A percentile compares a stretch with the other conserved stretches of the same genome.
phyloP scores from a whole-genome alignment of 2,329 filamentous ascomycete species.

The Diaporthe ilicicola region DNA sequence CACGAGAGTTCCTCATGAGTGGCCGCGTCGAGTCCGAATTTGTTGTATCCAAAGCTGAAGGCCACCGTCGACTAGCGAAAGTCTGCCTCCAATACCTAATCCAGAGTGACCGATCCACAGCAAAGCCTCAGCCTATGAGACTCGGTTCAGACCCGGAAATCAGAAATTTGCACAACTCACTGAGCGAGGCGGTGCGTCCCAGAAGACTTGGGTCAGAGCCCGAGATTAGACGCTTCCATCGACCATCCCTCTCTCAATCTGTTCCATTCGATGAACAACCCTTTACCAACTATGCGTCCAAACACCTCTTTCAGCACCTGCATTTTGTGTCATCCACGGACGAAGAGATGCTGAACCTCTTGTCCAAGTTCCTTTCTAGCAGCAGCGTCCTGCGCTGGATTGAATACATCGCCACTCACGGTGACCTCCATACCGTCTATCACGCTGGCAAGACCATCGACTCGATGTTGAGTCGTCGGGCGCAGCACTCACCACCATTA shows the following conservation, averaged over 20 bases:
- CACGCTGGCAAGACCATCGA: conserved; percentile 38
- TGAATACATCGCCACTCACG: conserved; percentile 33
- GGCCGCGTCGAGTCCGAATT: conserved; percentile 38
- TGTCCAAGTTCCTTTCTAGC: conserved; percentile 36
- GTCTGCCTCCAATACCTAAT: conserved; percentile 39
- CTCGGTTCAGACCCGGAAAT: background rate
- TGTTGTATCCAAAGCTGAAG: conserved; percentile 34
- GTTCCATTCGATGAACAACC: background rate
- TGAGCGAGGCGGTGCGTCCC: background rate
- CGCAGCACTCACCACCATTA: conserved; percentile 27
- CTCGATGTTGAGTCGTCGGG: conserved; percentile 27
- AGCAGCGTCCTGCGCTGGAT: conserved; percentile 37
- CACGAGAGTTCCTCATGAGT: conserved; percentile 40
- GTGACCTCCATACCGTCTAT: conserved; percentile 36
- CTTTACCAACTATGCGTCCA: conserved; percentile 36
- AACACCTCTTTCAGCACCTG: conserved; percentile 39
- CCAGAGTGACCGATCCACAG: conserved; percentile 4
- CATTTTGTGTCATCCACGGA: conserved; percentile 25
- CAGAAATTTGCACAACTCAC: background rate
- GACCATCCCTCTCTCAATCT: background rate
- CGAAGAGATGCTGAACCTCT: conserved; percentile 30
- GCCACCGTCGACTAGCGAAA: conserved; percentile 39
- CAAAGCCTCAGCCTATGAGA: background rate
- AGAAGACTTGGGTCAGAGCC: background rate
- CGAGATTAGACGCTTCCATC: background rate